Conservation (phyloP, 2,329 filamentous ascomycete species). For the Arthrocladium fulminans region DNA sequence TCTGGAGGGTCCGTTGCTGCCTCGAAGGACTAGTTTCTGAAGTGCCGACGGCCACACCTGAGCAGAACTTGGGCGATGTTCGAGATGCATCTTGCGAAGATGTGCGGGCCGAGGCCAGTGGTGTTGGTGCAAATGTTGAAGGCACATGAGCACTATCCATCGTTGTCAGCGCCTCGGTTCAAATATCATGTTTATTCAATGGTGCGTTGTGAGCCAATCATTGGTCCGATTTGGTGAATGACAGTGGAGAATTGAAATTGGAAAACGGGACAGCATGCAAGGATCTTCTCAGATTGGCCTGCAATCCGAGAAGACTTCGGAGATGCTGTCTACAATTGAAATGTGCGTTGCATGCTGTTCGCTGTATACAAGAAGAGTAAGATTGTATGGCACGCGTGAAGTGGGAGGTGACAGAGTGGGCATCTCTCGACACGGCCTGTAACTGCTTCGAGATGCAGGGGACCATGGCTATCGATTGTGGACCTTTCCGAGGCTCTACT, state of each 20-base stretch:
- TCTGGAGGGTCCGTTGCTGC: slow-evolving; percentile 19
- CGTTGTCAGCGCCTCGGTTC: slow-evolving; percentile 1
- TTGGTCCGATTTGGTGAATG: not conserved
- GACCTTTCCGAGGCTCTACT: not conserved
- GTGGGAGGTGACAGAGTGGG: not conserved
- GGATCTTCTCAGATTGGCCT: not conserved
- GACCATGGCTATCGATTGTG: not conserved
- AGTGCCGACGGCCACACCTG: not conserved
- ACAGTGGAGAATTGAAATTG: slow-evolving; percentile 1
- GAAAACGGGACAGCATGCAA: not conserved
- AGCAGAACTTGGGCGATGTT: not conserved
- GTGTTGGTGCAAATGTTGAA: not conserved
- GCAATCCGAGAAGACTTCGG: not conserved
- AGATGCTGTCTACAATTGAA: not conserved
- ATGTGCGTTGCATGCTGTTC: not conserved
- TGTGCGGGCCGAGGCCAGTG: not conserved
- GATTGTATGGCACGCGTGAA: not conserved
- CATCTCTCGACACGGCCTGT: not conserved
- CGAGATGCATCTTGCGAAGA: not conserved
- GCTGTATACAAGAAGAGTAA: not conserved
- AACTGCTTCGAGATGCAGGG: not conserved
- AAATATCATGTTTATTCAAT: not conserved
- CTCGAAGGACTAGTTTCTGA: slow-evolving; percentile 8
- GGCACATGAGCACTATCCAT: slow-evolving; percentile 1
- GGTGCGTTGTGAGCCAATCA: not conserved